Evolutionary conservation across 2,329 filamentous ascomycete species (phyloP), one percentile per base, ranked within the genome.

Genomic region (Chaetomium olivaceum): DNA sequence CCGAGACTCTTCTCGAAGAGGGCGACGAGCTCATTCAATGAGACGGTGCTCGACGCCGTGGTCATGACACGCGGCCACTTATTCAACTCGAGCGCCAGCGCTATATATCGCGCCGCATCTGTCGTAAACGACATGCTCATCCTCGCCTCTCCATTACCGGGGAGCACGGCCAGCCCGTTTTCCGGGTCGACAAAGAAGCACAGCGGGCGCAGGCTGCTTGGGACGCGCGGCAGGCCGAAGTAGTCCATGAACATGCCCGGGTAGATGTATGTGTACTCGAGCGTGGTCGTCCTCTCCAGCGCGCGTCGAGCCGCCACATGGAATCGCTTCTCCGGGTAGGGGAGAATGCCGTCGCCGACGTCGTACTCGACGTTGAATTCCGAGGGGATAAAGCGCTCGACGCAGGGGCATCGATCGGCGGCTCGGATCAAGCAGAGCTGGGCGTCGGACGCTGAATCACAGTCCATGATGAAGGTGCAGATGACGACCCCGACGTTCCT

Each of bases 251-350:
- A 48, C 43, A 48, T 48, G 43, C 43, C 43, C 43, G 43, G 43
- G 43, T 48, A 48, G 43, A 48, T 48, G 43, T 48, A 48, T 48
- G 43, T n/a, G 43, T 48, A 48, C 43, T 48, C 43, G 43, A 48
- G 43, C 19, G 43, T 4, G 43, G 43, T 11, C 19, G 43, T 48
- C 43, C 21, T 48, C 43, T 48, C 43, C 6, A 48, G 43, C 43
- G 43, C 43, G 43, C 43, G 43, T 21, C 43, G 43, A 48, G 43
- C 43, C 43, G 43, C 43, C 43, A 48, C 43, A 48, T 48, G 43
- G 43, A 48, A 48, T 48, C 43, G 43, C 43, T 48, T 48, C 19
- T 48, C 43, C 19, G 43, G 43, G 43, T 48, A 48, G 19, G 43
- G 43, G 43, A 48, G 43, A n/a, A 48, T 48, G 43, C 19, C 19